Conservation (phyloP, 306 rosid species). For the Cucumis sativus region Cucumber_9930_V3 NC_026660.2:25092001-25092500, state of each 20-base stretch:
- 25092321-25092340: neutral
- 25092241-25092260: neutral
- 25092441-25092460: neutral
- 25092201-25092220: neutral
- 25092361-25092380: neutral
- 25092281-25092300: neutral
- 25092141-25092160: too few relatives aligned
- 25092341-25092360: neutral
- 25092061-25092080: too few relatives aligned
- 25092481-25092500: neutral
- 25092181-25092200: too few relatives aligned
- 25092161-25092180: too few relatives aligned
- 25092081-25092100: too few relatives aligned
- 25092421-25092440: neutral
- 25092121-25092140: too few relatives aligned
- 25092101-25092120: too few relatives aligned
- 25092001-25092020: too few relatives aligned
- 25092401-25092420: neutral
- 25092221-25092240: neutral
- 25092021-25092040: too few relatives aligned
- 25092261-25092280: neutral
- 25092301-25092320: neutral
- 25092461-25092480: neutral
- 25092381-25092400: neutral
- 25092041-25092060: too few relatives aligned